phyloP scores from a whole-genome alignment of 208 protist species.

The Crithidia fasciculata region DNA sequence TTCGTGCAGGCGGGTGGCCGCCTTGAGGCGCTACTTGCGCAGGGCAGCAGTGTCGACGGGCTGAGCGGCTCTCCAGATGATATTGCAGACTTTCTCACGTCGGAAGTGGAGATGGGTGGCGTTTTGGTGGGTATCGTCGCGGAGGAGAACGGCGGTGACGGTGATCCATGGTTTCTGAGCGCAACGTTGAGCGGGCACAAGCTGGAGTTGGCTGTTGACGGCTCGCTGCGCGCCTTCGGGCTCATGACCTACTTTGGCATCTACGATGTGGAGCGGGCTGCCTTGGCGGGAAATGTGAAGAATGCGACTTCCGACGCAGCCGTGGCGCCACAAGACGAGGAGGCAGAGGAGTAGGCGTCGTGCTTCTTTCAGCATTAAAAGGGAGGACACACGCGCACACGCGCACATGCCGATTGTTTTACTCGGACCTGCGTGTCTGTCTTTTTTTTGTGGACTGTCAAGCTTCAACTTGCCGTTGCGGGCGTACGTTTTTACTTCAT shows the following conservation, averaged over 20 bases:
- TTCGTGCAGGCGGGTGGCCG: constrained; percentile 45
- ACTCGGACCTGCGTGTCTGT: too few species aligned
- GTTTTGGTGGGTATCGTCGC: constrained; percentile 62
- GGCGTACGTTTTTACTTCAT: too few species aligned
- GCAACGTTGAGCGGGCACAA: constrained; percentile 83
- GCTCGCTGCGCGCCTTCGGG: constrained; percentile 76
- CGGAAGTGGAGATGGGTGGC: constrained; percentile 63
- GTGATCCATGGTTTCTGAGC: constrained; percentile 75
- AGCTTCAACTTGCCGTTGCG: too few species aligned
- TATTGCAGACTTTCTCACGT: constrained; percentile 37
- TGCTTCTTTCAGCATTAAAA: not conserved
- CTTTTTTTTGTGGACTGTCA: too few species aligned
- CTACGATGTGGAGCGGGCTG: constrained; percentile 24
- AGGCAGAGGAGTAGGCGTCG: constrained; percentile 1
- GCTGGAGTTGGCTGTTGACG: constrained; percentile 85
- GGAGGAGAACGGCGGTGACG: constrained; percentile 15
- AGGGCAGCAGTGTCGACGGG: constrained; percentile 18
- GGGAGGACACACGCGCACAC: too few species aligned
- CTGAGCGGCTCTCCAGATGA: constrained; percentile 20
- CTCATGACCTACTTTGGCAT: constrained; percentile 76
- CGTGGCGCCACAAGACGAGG: constrained; percentile 13
- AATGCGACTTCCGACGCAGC: not conserved
- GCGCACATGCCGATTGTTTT: too few species aligned
- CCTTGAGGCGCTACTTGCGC: constrained; percentile 39
- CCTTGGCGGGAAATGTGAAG: not conserved